A percentile compares a stretch with the other conserved stretches of the same genome.
phyloP scores from a whole-genome alignment of 306 rosid genomes.

The Carpinus viminea region DNA sequence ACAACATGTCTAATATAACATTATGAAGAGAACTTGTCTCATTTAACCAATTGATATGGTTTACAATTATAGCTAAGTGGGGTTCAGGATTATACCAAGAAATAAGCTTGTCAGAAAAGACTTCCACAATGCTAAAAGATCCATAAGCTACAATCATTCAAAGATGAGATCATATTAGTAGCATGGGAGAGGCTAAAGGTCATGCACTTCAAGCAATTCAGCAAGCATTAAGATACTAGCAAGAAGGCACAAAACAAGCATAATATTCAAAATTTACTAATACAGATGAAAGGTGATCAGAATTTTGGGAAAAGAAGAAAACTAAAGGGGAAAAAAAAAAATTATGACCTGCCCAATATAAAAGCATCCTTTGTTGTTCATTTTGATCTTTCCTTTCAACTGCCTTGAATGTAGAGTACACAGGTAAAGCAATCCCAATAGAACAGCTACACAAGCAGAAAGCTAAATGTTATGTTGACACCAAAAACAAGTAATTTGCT shows the following conservation, averaged over 20 bases:
- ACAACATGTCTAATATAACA: no score
- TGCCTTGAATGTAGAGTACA: slow-evolving; percentile 89
- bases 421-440: slow-evolving; percentile 82
- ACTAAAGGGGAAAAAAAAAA: slow-evolving; percentile 1
- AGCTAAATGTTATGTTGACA: no score
- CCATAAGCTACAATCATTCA: slow-evolving; percentile 67
- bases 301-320: neutral
- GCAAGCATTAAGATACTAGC: neutral
- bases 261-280: neutral
- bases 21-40: no score
- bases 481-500: no score
- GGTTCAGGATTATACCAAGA: slow-evolving; percentile 63
- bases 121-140: slow-evolving; percentile 86
- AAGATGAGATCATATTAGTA: slow-evolving; percentile 8
- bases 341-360: slow-evolving; percentile 88
- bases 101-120: slow-evolving; percentile 76
- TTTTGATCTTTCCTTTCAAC: slow-evolving; percentile 68
- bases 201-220: neutral
- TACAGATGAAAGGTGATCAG: neutral
- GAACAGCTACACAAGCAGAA: slow-evolving; percentile 85
- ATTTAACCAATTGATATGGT: neutral
- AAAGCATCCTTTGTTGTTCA: slow-evolving; percentile 76
- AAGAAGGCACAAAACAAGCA: no score
- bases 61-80: slow-evolving; percentile 5
- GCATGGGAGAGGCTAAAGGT: slow-evolving; percentile 3